phyloP scores from a whole-genome alignment of 2,329 filamentous ascomycete genomes.

The Curvularia hawaiiensis region DNA sequence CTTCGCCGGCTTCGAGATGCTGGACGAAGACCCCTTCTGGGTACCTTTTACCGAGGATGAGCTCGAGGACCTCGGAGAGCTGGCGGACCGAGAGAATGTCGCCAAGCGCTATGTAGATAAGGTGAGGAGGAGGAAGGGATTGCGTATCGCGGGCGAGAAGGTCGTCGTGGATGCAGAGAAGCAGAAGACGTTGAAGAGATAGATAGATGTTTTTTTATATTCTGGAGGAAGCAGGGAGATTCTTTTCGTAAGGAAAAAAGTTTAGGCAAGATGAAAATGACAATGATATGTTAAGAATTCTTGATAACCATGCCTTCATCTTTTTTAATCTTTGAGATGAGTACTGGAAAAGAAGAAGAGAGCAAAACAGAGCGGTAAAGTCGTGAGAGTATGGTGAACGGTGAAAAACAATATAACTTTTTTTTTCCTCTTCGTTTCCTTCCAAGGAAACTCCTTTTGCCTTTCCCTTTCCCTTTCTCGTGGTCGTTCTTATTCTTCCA shows the following conservation, averaged over 20 bases:
- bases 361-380: too few relatives aligned
- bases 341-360: too few relatives aligned
- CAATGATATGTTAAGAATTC: neutral
- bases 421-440: neutral
- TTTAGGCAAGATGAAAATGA: neutral
- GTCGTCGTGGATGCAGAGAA: slow-evolving; percentile 88
- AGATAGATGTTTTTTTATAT: too few relatives aligned
- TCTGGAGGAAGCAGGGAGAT: too few relatives aligned
- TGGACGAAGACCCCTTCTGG: slow-evolving; percentile 98
- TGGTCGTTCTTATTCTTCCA: neutral
- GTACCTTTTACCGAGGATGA: slow-evolving; percentile 96
- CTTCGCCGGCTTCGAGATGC: slow-evolving; percentile 88
- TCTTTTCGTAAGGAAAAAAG: slow-evolving; percentile 34
- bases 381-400: neutral
- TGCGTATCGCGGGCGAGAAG: slow-evolving; percentile 73
- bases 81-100: slow-evolving; percentile 93
- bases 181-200: slow-evolving; percentile 75
- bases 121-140: slow-evolving; percentile 83
- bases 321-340: too few relatives aligned
- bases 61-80: slow-evolving; percentile 91
- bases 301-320: too few relatives aligned
- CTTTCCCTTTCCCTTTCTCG: neutral
- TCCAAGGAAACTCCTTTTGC: neutral
- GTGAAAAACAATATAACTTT: neutral
- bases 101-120: slow-evolving; percentile 95